These are phyloP conservation scores for Bombardia bombarda DNA, from an alignment of 495 filamentous ascomycete genomes.

Conservation along the genomic window DNA sequence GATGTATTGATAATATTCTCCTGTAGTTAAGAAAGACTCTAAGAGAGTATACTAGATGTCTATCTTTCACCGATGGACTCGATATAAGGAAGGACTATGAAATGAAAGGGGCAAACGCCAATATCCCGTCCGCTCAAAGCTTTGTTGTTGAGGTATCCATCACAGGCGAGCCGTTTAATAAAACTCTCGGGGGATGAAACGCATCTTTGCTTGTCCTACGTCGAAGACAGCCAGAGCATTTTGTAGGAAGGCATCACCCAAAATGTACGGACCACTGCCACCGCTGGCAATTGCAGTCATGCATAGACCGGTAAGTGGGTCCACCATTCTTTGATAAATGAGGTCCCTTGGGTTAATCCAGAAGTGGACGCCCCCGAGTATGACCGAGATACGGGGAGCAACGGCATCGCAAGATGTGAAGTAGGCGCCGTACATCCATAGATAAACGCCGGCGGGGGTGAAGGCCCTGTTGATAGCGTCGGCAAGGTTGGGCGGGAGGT, in stretches of 20 bases:
- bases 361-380: conserved; percentile 41
- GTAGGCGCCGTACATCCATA: conserved; percentile 37
- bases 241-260: conserved; percentile 58
- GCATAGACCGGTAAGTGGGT: conserved; percentile 35
- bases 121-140: too few relatives aligned
- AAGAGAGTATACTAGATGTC: too few relatives aligned
- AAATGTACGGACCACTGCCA: conserved; percentile 39
- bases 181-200: conserved; percentile 30
- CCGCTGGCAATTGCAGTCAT: conserved; percentile 38
- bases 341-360: conserved; percentile 48
- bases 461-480: conserved; percentile 45
- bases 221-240: conserved; percentile 57
- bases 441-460: conserved; percentile 43
- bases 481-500: conserved; percentile 37
- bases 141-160: not conserved
- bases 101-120: too few relatives aligned
- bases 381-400: conserved; percentile 44
- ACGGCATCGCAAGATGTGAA: conserved; percentile 48
- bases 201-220: conserved; percentile 47
- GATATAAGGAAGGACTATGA: too few relatives aligned
- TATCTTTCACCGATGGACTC: too few relatives aligned
- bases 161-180: conserved; percentile 12
- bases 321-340: conserved; percentile 33
- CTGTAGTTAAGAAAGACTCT: too few relatives aligned
- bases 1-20: too few relatives aligned